These are phyloP conservation scores for Saccharomyces pastorianus DNA, from an alignment of 1,139 yeast species.

Conservation along the genomic window DNA sequence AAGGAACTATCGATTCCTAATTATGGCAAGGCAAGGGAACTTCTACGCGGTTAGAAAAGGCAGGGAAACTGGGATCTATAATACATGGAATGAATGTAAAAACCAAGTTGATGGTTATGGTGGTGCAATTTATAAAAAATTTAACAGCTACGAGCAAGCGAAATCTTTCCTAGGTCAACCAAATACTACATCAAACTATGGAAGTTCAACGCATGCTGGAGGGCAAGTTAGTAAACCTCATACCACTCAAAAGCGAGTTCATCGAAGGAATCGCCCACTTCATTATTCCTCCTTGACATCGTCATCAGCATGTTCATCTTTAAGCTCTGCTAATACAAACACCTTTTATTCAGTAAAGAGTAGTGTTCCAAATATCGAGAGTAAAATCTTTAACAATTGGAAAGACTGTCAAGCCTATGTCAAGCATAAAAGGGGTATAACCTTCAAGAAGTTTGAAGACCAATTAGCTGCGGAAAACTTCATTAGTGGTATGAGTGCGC, in stretches of 20 bases:
- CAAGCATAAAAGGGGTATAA: conserved; percentile 39
- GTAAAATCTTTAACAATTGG: conserved; percentile 41
- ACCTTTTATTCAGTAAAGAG: conserved; percentile 37
- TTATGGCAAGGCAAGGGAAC: conserved; percentile 15
- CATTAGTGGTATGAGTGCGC: conserved; percentile 15
- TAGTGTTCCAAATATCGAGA: conserved; percentile 26
- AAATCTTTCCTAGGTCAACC: conserved; percentile 27
- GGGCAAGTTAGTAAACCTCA: not conserved
- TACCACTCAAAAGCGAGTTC: not conserved
- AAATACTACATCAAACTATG: conserved; percentile 5
- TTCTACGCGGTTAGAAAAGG: conserved; percentile 61
- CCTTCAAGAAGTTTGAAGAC: conserved; percentile 40
- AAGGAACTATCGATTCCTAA: not conserved
- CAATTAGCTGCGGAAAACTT: conserved; percentile 35
- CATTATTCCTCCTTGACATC: not conserved
- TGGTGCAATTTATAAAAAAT: conserved; percentile 51
- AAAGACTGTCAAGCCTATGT: conserved; percentile 39
- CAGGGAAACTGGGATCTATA: conserved; percentile 43
- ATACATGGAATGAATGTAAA: conserved; percentile 45
- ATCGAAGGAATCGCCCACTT: not conserved
- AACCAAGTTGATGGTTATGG: conserved; percentile 43
- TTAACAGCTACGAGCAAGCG: conserved; percentile 42
- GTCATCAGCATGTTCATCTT: not conserved
- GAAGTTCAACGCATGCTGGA: not conserved
- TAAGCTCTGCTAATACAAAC: not conserved